These are phyloP conservation scores for Theileria parva DNA, from an alignment of 169 alveolate species.

Conservation along the genomic window DNA sequence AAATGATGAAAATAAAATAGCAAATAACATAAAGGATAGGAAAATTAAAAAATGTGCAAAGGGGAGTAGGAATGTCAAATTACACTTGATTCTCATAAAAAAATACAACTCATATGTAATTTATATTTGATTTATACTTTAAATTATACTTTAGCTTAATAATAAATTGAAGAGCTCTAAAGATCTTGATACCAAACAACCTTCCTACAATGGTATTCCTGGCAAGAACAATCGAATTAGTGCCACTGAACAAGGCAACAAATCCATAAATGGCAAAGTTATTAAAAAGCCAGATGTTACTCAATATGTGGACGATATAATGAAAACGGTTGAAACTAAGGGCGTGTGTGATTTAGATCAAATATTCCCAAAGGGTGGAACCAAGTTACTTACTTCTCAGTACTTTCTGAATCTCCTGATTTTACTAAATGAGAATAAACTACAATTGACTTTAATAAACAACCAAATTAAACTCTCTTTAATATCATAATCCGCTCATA, in stretches of 20 bases:
- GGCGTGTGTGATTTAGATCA: not conserved
- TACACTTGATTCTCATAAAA: not conserved
- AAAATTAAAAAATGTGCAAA: not conserved
- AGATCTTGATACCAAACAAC: not conserved
- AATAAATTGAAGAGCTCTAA: not conserved
- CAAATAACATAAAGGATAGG: not conserved
- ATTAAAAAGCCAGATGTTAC: not conserved
- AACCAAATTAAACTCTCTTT: not conserved
- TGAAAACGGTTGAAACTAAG: not conserved
- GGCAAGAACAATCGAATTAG: not conserved
- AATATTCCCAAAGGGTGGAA: not conserved
- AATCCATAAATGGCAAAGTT: not conserved
- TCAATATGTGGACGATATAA: not conserved
- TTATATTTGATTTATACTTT: not conserved
- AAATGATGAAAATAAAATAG: not conserved
- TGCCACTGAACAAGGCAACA: not conserved
- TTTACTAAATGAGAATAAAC: not conserved
- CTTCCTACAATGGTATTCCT: not conserved
- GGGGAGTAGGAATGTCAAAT: not conserved
- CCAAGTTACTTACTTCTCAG: not conserved
- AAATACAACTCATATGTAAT: slow-evolving; percentile 1
- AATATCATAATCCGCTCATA: not conserved
- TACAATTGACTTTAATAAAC: not conserved
- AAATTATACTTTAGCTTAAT: not conserved
- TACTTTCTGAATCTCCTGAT: not conserved